Percentiles rank a stretch among this genome's conserved stretches.
phyloP scores from a whole-genome alignment of 2,329 filamentous ascomycete genomes.

The Fusarium scirpi region DNA sequence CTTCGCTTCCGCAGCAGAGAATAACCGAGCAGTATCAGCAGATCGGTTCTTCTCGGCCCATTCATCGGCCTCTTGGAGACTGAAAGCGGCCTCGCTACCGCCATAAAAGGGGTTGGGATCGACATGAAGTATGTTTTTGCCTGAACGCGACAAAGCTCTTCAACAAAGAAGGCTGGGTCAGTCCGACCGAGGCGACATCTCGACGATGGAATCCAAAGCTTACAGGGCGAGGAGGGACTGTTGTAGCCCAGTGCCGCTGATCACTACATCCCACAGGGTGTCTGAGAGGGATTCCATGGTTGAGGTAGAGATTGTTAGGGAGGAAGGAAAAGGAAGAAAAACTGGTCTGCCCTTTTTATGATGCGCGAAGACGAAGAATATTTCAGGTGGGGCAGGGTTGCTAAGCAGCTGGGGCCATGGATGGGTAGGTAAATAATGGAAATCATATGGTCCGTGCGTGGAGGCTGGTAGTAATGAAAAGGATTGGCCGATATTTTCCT shows the following conservation, averaged over 20 bases:
- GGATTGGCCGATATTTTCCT: conserved; percentile 45
- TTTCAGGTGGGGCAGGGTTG: conserved; percentile 43
- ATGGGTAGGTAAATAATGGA: not conserved
- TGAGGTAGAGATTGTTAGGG: conserved; percentile 43
- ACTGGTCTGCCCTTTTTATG: conserved; percentile 29
- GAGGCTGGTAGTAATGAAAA: conserved; percentile 14
- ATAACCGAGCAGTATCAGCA: conserved; percentile 40
- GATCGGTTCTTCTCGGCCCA: conserved; percentile 69
- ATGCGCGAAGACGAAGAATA: conserved; percentile 33
- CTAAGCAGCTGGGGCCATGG: conserved; percentile 3
- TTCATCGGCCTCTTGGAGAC: conserved; percentile 80
- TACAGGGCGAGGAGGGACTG: conserved; percentile 86
- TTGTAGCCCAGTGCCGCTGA: conserved; percentile 81
- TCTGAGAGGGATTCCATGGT: conserved; percentile 80
- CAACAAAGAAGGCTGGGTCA: conserved; percentile 49
- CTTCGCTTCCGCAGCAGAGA: conserved; percentile 51
- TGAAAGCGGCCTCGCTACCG: conserved; percentile 85
- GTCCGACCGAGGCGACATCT: conserved; percentile 49
- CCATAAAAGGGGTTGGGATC: conserved; percentile 92
- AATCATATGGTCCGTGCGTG: conserved; percentile 43
- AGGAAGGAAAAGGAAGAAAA: conserved; percentile 24
- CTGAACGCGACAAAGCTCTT: conserved; percentile 92
- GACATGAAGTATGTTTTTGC: conserved; percentile 90
- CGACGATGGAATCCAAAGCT: conserved; percentile 56
- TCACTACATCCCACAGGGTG: conserved; percentile 82